Evolutionary conservation across 2,329 filamentous ascomycete species (phyloP).

Genomic region (Cordyceps militaris): DNA sequence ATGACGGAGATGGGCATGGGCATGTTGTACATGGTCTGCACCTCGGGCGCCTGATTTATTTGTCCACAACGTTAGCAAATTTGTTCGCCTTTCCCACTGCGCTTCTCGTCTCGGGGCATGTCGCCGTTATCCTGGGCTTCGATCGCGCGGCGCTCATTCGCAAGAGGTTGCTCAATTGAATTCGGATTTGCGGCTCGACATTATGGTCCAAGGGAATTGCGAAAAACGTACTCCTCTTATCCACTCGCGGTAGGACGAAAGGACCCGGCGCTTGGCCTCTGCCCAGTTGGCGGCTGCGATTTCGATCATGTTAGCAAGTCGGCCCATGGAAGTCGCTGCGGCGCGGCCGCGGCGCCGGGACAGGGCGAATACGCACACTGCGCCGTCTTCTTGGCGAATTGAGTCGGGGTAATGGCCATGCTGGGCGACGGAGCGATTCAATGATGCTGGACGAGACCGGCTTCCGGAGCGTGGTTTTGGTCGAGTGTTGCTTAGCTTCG

Average conservation of each 20-base stretch:
- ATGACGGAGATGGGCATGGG: conserved; percentile 81
- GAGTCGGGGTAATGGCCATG: conserved; percentile 89
- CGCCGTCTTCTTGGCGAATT: conserved; percentile 75
- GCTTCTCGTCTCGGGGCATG: background rate
- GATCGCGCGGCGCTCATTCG: background rate
- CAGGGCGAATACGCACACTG: conserved; percentile 52
- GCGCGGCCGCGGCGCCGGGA: background rate
- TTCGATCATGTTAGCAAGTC: background rate
- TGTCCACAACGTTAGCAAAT: conserved; percentile 14
- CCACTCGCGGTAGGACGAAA: conserved; percentile 91
- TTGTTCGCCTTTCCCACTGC: background rate
- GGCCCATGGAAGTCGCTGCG: background rate
- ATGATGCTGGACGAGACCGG: conserved; percentile 6
- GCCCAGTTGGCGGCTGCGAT: conserved; percentile 72
- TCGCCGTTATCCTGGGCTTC: background rate
- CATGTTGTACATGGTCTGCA: conserved; percentile 95
- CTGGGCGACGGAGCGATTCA: conserved; percentile 36
- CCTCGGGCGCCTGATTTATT: conserved; percentile 71
- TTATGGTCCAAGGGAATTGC: background rate
- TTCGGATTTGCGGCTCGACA: background rate
- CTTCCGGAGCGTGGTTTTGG: conserved; percentile 8
- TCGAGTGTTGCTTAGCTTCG: conserved; percentile 10
- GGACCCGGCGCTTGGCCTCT: conserved; percentile 80
- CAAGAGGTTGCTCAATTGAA: background rate
- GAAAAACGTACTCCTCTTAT: conserved; percentile 74